Base-by-base conservation (phyloP, 495 filamentous ascomycete genomes). In the Polyplosphaeria fusca region DNA sequence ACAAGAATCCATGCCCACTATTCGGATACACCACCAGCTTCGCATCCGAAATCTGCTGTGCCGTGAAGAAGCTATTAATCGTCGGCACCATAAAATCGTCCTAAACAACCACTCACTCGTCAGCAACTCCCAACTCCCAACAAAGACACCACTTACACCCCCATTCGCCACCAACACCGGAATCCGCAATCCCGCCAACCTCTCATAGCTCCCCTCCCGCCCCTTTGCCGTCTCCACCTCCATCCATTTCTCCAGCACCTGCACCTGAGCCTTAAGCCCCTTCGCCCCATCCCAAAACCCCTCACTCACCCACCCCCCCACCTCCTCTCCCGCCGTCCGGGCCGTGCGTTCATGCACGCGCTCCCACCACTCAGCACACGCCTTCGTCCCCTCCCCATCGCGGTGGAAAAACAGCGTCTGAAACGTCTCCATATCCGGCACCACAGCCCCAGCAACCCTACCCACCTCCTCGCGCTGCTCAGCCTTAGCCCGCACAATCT, bases 21-120 rank as follows among this genome's bases (percentile, higher is more conserved):
- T 42, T 42, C 39, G 39, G 39, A 19, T 42, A 42, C 5, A 42
- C 20, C 5, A 42, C 20, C 39, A 20, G 11, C 39, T 42, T 42
- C 5, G 9, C 39, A 7, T 42, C 20, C 18, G 7, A 5, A 42
- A 42, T 9, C 18, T 20, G 9, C 39, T 42, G 39, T 5, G 39
- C 39, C 18, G 39, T 42, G 5, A 19, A 5, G 19, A 42, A 42
- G 11, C 11, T 42, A 42, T 42, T 42, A 20, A 42, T 42, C 19
- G 39, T 42, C 39, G 39, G 39, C 39, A 42, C 39, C 39, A 42
- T 42, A 19, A 13, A 42, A 19, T 42, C 39, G 19, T 42, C 39
- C 39, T 7, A 42, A 19, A n/a, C n/a, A n/a, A n/a, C n/a, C n/a
- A n/a, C n/a, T n/a, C n/a, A n/a, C n/a, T n/a, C n/a, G n/a, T n/a